Conservation (phyloP, 2,329 filamentous ascomycete genomes). For the Orbilia ellipsospora region DNA sequence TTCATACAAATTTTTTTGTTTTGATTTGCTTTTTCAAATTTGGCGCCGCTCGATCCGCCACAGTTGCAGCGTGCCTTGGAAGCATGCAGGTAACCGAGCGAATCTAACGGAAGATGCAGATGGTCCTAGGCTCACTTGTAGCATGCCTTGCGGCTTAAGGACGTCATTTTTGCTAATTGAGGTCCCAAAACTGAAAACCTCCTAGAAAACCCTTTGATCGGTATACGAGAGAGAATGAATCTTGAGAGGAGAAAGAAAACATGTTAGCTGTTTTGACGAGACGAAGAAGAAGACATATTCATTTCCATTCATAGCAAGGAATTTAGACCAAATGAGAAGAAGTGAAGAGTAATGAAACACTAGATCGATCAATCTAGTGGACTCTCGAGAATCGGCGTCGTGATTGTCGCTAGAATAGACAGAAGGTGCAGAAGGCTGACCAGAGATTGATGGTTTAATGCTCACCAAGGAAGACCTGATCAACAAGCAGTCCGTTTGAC, state of each 20-base stretch:
- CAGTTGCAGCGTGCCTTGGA: slow-evolving; percentile 47
- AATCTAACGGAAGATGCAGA: slow-evolving; percentile 33
- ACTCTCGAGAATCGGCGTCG: neutral
- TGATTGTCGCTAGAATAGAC: too few species aligned
- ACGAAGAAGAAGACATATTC: too few species aligned
- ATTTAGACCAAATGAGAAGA: neutral
- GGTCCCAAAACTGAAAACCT: slow-evolving; percentile 36
- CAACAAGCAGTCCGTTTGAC: slow-evolving; percentile 12
- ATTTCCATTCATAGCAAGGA: too few species aligned
- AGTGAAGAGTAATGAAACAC: neutral
- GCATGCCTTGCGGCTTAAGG: slow-evolving; percentile 60
- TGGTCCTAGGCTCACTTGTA: slow-evolving; percentile 59
- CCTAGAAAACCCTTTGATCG: slow-evolving; percentile 24
- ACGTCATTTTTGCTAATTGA: slow-evolving; percentile 48
- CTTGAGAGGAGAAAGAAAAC: too few species aligned
- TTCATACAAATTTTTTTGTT: slow-evolving; percentile 27
- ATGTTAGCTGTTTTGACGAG: too few species aligned
- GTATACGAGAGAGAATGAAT: neutral
- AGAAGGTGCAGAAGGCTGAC: too few species aligned
- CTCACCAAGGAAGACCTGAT: slow-evolving; percentile 44
- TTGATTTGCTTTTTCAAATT: too few species aligned
- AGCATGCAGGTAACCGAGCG: slow-evolving; percentile 23
- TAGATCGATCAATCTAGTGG: neutral
- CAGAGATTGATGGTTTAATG: neutral
- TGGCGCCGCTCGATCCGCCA: slow-evolving; percentile 30